phyloP scores from a whole-genome alignment of 1,284 basidiomycete species.

The Schizopora paradoxa region DNA sequence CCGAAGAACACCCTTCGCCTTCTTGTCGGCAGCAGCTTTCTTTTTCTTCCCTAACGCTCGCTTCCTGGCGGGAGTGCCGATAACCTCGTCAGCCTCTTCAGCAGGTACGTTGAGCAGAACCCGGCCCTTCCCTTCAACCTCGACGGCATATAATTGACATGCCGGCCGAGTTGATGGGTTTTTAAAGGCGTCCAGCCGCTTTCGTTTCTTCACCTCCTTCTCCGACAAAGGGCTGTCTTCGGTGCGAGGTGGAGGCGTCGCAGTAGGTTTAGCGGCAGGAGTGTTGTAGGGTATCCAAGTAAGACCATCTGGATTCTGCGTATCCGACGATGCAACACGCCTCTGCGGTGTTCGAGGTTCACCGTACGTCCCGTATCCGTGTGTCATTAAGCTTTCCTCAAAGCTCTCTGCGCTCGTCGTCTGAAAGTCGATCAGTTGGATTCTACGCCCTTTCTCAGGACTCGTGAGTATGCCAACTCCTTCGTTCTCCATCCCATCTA shows the following conservation, averaged over 20 bases:
- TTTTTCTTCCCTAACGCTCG: conserved; percentile 32
- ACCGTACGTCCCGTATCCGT: conserved; percentile 53
- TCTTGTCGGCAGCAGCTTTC: conserved; percentile 22
- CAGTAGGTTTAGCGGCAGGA: conserved; percentile 2
- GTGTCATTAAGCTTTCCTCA: conserved; percentile 72
- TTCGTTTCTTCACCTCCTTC: conserved; percentile 57
- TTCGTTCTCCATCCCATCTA: conserved; percentile 32
- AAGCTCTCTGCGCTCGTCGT: conserved; percentile 78
- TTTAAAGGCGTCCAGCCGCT: conserved; percentile 57
- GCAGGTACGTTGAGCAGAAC: conserved; percentile 50
- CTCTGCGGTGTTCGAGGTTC: conserved; percentile 27
- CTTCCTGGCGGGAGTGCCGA: conserved; percentile 28
- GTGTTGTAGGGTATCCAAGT: conserved; percentile 25
- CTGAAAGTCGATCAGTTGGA: conserved; percentile 57
- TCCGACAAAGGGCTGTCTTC: conserved; percentile 50
- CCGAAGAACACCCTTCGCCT: conserved; percentile 5
- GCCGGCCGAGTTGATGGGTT: conserved; percentile 24
- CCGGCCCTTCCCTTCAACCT: conserved; percentile 61
- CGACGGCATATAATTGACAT: conserved; percentile 48
- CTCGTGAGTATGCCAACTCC: conserved; percentile 59
- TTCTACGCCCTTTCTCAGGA: conserved; percentile 60
- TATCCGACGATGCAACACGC: conserved; percentile 17
- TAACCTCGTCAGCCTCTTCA: conserved; percentile 25
- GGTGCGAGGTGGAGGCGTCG: conserved; percentile 9
- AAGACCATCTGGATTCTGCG: conserved; percentile 28